phyloP scores from a whole-genome alignment of 2,329 filamentous ascomycete genomes.

The Claviceps pazoutovae region DNA sequence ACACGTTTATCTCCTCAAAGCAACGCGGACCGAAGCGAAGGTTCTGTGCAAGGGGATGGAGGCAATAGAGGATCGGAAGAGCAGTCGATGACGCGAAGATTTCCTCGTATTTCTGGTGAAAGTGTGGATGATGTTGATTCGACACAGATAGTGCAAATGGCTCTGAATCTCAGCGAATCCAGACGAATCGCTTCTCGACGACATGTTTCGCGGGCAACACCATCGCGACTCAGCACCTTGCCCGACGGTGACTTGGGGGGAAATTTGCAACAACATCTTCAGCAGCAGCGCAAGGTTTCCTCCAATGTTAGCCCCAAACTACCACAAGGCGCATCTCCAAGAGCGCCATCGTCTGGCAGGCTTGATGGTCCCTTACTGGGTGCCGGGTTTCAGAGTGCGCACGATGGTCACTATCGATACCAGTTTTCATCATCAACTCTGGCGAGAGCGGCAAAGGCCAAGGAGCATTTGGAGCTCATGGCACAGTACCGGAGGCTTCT shows the following conservation, averaged over 20 bases:
- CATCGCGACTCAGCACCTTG: slow-evolving; percentile 36
- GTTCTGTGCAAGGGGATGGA: background rate
- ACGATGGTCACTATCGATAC: slow-evolving; percentile 39
- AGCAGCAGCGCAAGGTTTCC: slow-evolving; percentile 52
- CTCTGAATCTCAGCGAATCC: slow-evolving; percentile 75
- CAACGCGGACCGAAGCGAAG: background rate
- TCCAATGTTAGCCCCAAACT: slow-evolving; percentile 47
- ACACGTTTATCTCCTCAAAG: background rate
- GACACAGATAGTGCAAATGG: slow-evolving; percentile 84
- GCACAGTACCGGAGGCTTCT: slow-evolving; percentile 71
- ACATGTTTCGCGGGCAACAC: slow-evolving; percentile 37
- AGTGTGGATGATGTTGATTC: slow-evolving; percentile 54
- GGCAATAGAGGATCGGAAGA: background rate
- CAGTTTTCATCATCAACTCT: slow-evolving; percentile 69
- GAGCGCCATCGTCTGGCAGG: slow-evolving; percentile 26
- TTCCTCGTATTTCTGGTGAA: background rate
- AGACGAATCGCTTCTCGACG: slow-evolving; percentile 49
- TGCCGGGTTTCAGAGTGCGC: slow-evolving; percentile 28
- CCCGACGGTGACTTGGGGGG: slow-evolving; percentile 39
- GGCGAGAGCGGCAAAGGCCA: slow-evolving; percentile 70
- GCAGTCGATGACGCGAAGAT: background rate
- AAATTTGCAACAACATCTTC: slow-evolving; percentile 54
- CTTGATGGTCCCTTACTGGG: slow-evolving; percentile 32
- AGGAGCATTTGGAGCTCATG: slow-evolving; percentile 72
- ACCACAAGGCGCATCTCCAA: slow-evolving; percentile 26